Evolutionary conservation across 768 basidiomycete species (phyloP).

Genomic region (Crepidotus variabilis): DNA sequence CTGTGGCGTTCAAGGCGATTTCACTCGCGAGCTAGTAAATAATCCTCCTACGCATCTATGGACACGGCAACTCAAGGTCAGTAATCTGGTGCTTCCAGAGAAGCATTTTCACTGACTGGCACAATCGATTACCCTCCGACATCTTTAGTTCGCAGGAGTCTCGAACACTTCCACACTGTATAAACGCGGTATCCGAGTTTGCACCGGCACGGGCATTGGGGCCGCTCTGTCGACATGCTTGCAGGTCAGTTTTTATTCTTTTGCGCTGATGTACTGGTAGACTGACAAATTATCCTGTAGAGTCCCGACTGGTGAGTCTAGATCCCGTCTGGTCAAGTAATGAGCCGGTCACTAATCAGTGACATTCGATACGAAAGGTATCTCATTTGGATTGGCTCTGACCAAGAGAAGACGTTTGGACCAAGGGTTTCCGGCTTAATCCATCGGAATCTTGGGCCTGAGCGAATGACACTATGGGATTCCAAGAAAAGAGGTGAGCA

Average conservation of each 20-base stretch:
- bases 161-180: conserved; percentile 77
- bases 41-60: conserved; percentile 69
- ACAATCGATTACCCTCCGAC: neutral
- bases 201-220: conserved; percentile 82
- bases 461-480: conserved; percentile 77
- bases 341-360: conserved; percentile 1
- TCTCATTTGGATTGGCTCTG: conserved; percentile 81
- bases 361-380: conserved; percentile 42
- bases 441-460: conserved; percentile 60
- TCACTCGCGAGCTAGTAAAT: conserved; percentile 69
- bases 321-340: neutral
- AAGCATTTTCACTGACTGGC: neutral
- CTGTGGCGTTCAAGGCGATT: conserved; percentile 84
- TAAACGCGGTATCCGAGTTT: conserved; percentile 78
- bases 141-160: conserved; percentile 67
- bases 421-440: conserved; percentile 75
- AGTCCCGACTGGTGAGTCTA: conserved; percentile 43
- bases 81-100: conserved; percentile 7
- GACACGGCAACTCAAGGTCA: conserved; percentile 78
- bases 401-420: conserved; percentile 84
- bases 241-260: conserved; percentile 47
- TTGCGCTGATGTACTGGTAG: conserved; percentile 1
- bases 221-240: conserved; percentile 79
- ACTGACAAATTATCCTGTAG: conserved; percentile 22
- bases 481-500: conserved; percentile 60